Conservation (phyloP, 1,284 basidiomycete genomes). For the Phlebopus sp. region DNA sequence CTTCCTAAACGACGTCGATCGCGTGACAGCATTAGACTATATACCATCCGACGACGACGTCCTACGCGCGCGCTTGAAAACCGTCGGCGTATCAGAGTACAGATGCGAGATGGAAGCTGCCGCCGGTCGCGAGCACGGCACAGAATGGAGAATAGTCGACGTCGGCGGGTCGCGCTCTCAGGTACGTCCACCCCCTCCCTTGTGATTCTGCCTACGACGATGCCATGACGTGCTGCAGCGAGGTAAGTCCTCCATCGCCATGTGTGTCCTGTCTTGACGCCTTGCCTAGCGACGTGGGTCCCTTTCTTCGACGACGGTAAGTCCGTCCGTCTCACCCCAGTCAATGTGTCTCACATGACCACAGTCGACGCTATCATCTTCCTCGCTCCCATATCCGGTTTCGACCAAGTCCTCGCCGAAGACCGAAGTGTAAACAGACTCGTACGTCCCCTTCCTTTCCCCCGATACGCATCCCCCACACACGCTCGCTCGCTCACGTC, state of each 20-base stretch:
- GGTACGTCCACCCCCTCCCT: constrained; percentile 40
- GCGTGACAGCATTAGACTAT: constrained; percentile 60
- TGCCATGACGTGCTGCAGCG: constrained; percentile 20
- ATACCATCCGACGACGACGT: constrained; percentile 75
- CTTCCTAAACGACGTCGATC: constrained; percentile 68
- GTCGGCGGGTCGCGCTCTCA: constrained; percentile 76
- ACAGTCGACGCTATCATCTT: constrained; percentile 76
- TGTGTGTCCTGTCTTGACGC: neutral
- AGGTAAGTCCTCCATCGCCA: constrained; percentile 18
- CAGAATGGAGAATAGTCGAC: constrained; percentile 78
- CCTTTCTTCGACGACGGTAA: constrained; percentile 75
- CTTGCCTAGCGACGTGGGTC: constrained; percentile 56
- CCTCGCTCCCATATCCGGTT: constrained; percentile 75
- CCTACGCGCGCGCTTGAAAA: constrained; percentile 69
- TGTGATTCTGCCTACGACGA: no score
- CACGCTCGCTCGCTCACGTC: constrained; percentile 7
- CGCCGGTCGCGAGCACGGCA: constrained; percentile 63
- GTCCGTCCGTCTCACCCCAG: constrained; percentile 9
- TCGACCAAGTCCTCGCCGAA: constrained; percentile 73
- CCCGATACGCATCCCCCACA: constrained; percentile 7
- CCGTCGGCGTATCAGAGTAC: constrained; percentile 74
- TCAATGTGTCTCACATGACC: constrained; percentile 1
- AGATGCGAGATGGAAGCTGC: constrained; percentile 74
- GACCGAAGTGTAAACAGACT: constrained; percentile 69
- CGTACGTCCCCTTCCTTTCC: constrained; percentile 40